Evolutionary conservation across 1,139 yeast species (phyloP).

Genomic region (Kodamaea arcana): DNA sequence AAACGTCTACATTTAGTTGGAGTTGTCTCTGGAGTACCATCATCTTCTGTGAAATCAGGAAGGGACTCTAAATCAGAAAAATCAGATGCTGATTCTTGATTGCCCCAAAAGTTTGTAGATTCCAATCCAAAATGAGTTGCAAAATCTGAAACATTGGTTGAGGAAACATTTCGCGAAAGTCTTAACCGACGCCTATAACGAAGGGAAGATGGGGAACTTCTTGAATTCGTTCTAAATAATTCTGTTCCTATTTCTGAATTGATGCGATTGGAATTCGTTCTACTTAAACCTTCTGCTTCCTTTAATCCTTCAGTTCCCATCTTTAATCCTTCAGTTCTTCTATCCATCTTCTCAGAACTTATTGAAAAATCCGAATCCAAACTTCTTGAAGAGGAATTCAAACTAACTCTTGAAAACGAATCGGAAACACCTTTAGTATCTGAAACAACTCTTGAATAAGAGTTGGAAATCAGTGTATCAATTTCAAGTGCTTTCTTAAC

Average conservation of each 20-base stretch:
- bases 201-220: slow-evolving; percentile 1
- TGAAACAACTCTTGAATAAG: too few species aligned
- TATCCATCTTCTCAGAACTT: too few species aligned
- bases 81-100: not conserved
- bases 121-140: slow-evolving; percentile 1
- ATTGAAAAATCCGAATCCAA: too few species aligned
- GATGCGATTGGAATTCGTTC: too few species aligned
- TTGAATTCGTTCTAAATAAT: not conserved
- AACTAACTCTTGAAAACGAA: too few species aligned
- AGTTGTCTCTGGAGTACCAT: slow-evolving; percentile 25
- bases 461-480: too few species aligned
- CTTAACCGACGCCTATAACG: slow-evolving; percentile 2
- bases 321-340: too few species aligned
- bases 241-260: not conserved
- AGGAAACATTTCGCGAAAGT: not conserved
- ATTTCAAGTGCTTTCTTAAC: not conserved
- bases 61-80: slow-evolving; percentile 34
- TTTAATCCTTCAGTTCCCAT: too few species aligned
- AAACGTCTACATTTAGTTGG: slow-evolving; percentile 19
- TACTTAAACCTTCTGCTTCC: too few species aligned
- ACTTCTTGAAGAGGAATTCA: too few species aligned
- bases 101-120: not conserved
- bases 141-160: not conserved
- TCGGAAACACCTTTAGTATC: too few species aligned
- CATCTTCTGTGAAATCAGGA: slow-evolving; percentile 36